Base-by-base conservation (phyloP, 495 filamentous ascomycete species). In the Aspergillus sclerotioniger region DNA sequence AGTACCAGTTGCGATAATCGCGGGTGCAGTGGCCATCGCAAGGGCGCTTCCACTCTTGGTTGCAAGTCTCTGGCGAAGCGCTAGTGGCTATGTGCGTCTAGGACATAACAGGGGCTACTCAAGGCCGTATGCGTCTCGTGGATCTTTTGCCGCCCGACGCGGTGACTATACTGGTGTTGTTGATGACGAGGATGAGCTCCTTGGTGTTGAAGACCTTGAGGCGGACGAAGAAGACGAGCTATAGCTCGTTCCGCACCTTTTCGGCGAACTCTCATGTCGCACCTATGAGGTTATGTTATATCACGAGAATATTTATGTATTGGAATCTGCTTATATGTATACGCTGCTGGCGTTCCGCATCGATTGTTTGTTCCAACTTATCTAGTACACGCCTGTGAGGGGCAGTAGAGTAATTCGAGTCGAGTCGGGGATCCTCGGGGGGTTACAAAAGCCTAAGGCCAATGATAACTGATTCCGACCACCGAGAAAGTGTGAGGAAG, bases 141-240 rank as follows among this genome's bases (percentile, higher is more conserved):
- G 87, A 56, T 89, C 87, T 21, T 98, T 98, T 73, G 87, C 90
- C 20, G 85, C 91, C 52, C 88, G 89, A 8, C 80, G 89, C 51
- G 85, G 90, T 7, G 90, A 96, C 67, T 98, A 97, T 71, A 83
- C 85, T 13, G 80, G 88, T 69, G 90, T 96, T 44, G 91, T 92
- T 67, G 86, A 90, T 57, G 94, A 98, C 69, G 94, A 96, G 73
- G 93, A 93, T 56, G 91, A 96, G 74, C 73, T 97, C 66, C 76
- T 98, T 21, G 93, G 93, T 0, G 90, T 91, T 58, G 94, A 96
- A 56, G 92, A 91, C 17, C 46, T 56, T 57, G 92, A 93, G 3
- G 89, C 90, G 56, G 94, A 96, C 51, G 95, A 94, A 58, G 94
- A 96, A 48, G 94, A 97, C 66, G 92, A 96, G 58, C 82, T 85